phyloP scores from a whole-genome alignment of 345 rosid genomes.

The Pugionium cornutum region DNA sequence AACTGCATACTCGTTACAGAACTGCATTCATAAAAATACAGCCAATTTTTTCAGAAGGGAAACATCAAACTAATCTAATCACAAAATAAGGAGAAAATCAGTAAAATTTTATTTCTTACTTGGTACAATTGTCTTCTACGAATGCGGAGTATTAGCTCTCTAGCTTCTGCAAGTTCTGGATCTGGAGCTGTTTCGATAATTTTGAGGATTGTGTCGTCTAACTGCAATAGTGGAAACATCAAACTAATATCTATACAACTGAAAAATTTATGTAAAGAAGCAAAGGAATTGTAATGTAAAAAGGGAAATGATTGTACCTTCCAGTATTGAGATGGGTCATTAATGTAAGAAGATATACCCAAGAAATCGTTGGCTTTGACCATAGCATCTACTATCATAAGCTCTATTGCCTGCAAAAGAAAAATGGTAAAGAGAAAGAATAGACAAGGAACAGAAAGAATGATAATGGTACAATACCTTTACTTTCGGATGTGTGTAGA shows the following conservation, averaged over 20 bases:
- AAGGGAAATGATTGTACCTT: slow-evolving; percentile 50
- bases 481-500: slow-evolving; percentile 91
- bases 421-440: neutral
- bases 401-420: slow-evolving; percentile 76
- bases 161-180: slow-evolving; percentile 71
- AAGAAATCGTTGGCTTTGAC: slow-evolving; percentile 67
- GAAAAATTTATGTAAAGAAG: neutral
- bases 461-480: slow-evolving; percentile 52
- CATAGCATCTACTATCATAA: slow-evolving; percentile 89
- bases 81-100: neutral
- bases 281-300: neutral
- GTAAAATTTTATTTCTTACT: slow-evolving; percentile 44
- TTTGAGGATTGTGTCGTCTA: slow-evolving; percentile 84
- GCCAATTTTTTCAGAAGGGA: neutral
- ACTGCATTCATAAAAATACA: slow-evolving; percentile 50
- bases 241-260: neutral
- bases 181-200: slow-evolving; percentile 79
- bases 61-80: neutral
- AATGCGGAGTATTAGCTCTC: slow-evolving; percentile 76
- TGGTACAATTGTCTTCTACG: slow-evolving; percentile 86
- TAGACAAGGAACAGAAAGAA: neutral
- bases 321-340: slow-evolving; percentile 85
- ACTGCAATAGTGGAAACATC: slow-evolving; percentile 45
- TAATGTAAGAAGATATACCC: slow-evolving; percentile 61
- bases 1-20: slow-evolving; percentile 93